Percentiles rank a stretch among this genome's conserved stretches.
Conservation (phyloP, 179 eudicot species). For the Silene coronaria region DNA sequence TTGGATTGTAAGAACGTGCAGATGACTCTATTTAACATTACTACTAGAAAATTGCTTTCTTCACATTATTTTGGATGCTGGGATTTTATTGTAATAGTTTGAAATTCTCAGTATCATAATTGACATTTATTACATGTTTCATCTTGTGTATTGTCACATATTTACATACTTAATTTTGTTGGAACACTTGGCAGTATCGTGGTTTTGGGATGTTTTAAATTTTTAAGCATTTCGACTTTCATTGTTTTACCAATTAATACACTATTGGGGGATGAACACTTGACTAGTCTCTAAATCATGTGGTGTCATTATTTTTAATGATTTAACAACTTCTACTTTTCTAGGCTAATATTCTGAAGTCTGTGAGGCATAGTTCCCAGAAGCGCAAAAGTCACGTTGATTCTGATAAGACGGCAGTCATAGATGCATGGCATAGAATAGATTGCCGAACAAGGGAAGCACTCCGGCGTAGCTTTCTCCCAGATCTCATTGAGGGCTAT, state of each 20-base stretch:
- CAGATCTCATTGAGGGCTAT: slow-evolving; percentile 57
- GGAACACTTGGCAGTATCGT: neutral
- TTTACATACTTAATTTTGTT: neutral
- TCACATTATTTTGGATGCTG: neutral
- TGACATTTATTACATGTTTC: neutral
- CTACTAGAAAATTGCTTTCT: neutral
- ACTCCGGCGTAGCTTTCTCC: slow-evolving; percentile 70
- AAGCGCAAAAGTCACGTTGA: slow-evolving; percentile 50
- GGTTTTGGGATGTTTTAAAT: neutral
- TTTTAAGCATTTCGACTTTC: neutral
- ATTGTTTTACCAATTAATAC: neutral
- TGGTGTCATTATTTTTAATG: neutral
- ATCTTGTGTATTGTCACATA: neutral
- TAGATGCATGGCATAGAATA: slow-evolving; percentile 91
- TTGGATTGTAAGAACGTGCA: neutral
- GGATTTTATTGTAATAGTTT: neutral
- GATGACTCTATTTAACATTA: neutral
- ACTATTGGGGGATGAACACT: neutral
- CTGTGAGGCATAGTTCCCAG: slow-evolving; percentile 35
- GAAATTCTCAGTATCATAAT: neutral
- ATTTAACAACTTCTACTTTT: slow-evolving; percentile 13
- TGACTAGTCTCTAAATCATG: slow-evolving; percentile 2
- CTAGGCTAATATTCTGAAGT: slow-evolving; percentile 58
- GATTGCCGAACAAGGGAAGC: slow-evolving; percentile 90
- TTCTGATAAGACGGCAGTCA: slow-evolving; percentile 62